Evolutionary conservation across 2,329 filamentous ascomycete genomes (phyloP), one percentile per base, ranked within the genome.

Genomic region (Botrytis cinerea): DNA sequence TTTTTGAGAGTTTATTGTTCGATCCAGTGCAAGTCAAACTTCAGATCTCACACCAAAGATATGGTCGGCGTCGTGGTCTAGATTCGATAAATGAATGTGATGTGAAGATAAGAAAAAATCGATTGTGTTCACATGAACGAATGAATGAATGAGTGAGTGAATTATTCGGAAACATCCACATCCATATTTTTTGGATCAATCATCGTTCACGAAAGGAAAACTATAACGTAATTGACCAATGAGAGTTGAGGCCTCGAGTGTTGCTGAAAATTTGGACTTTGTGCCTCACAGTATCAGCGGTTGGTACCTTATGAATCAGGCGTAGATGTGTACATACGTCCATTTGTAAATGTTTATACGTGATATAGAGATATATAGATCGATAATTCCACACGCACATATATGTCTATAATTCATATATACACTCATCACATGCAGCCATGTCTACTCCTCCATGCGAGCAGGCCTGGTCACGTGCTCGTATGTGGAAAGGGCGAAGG

Each of bases 201-300:
- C 61, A 63, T 63, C 22, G 28, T 32, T 66, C 20, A 66, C 22
- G 7, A 66, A 48, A 35, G 5, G 12, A 25, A 67, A 67, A 51
- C 46, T 28, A 67, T 43, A 68, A 54, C 46, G 48, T 43, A 57
- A 54, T 54, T 57, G 64, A 57, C 64, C 64, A 68, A 68, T 68
- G 0, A 57, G 18, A 68, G 14, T 57, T 12, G 16, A 57, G 14
- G 22, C 0, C 28, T 28, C 28, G 28, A 28, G 28, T 51, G 25
- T n/a, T n/a, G 48, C n/a, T 51, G 48, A 51, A n/a, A n/a, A n/a
- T n/a, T 51, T 3, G 28, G 28, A 28, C 28, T 28, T 28, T 2
- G 2, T 28, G 28, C 28, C 28, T 28, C 14, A 43, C 9, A 4
- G 2, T n/a, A 28, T 35, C 28, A 16, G 8, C 14, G 2, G 1